These are phyloP conservation scores for Mortierella sp. DNA, from an alignment of 371 early-diverging fungal species.

Conservation along the genomic window DNA sequence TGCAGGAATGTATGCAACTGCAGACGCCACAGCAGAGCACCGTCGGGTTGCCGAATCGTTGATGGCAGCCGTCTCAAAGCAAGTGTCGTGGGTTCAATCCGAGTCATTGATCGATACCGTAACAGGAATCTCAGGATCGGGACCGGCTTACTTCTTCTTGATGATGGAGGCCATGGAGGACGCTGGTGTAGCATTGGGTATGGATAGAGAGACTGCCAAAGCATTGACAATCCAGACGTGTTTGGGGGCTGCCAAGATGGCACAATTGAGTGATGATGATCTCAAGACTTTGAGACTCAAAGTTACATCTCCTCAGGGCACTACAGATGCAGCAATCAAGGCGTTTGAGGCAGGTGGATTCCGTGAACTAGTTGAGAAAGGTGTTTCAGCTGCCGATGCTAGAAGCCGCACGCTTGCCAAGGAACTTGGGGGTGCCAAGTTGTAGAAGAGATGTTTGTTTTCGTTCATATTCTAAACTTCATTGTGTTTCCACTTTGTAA, in stretches of 20 bases:
- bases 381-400: conserved; percentile 76
- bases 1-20: conserved; percentile 84
- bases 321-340: conserved; percentile 92
- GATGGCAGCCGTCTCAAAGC: conserved; percentile 79
- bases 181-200: conserved; percentile 84
- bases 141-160: conserved; percentile 96
- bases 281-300: conserved; percentile 83
- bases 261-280: conserved; percentile 76
- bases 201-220: conserved; percentile 79
- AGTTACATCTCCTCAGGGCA: conserved; percentile 95
- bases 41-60: conserved; percentile 74
- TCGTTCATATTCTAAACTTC: neutral
- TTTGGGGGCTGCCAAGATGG: conserved; percentile 91
- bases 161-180: conserved; percentile 92
- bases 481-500: neutral
- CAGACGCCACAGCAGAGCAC: conserved; percentile 69
- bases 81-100: conserved; percentile 82
- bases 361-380: conserved; percentile 67
- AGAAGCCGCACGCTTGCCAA: conserved; percentile 80
- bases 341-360: conserved; percentile 75
- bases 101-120: conserved; percentile 89
- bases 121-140: conserved; percentile 89
- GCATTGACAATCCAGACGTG: conserved; percentile 91
- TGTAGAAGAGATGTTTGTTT: conserved; percentile 18
- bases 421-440: conserved; percentile 67